Conservation (phyloP, 768 basidiomycete species). For the Auriscalpium vulgare region DNA sequence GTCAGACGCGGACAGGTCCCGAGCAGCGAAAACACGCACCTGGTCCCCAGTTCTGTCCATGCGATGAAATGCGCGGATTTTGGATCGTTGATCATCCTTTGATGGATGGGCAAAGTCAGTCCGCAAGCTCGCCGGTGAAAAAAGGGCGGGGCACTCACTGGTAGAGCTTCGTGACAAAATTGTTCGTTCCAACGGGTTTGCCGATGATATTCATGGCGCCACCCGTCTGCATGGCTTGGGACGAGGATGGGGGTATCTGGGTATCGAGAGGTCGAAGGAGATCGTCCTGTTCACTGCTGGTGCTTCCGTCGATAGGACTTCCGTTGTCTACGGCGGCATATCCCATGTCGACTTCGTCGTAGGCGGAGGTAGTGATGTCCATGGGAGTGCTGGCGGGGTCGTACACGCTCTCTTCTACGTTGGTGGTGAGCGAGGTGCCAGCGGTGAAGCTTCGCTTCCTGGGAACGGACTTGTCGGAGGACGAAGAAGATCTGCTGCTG, state of each 20-base stretch:
- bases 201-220: conserved; percentile 47
- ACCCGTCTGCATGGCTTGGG: conserved; percentile 13
- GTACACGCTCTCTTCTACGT: conserved; percentile 25
- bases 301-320: conserved; percentile 33
- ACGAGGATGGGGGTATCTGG: conserved; percentile 11
- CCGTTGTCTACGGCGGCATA: conserved; percentile 40
- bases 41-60: conserved; percentile 78
- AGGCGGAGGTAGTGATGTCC: conserved; percentile 29
- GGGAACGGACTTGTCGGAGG: conserved; percentile 52
- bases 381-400: conserved; percentile 25
- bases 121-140: neutral
- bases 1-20: neutral
- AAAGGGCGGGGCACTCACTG: conserved; percentile 42
- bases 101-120: neutral
- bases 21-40: conserved; percentile 21
- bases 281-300: conserved; percentile 29
- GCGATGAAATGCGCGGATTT: conserved; percentile 74
- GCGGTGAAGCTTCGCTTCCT: conserved; percentile 60
- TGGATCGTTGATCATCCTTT: conserved; percentile 80
- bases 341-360: conserved; percentile 55
- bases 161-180: conserved; percentile 85
- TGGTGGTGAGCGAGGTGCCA: conserved; percentile 28
- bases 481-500: conserved; percentile 32
- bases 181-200: conserved; percentile 64
- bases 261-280: conserved; percentile 24